Conservation (phyloP, 2,329 filamentous ascomycete genomes). For the Sarocladiaceae sp. region DNA sequence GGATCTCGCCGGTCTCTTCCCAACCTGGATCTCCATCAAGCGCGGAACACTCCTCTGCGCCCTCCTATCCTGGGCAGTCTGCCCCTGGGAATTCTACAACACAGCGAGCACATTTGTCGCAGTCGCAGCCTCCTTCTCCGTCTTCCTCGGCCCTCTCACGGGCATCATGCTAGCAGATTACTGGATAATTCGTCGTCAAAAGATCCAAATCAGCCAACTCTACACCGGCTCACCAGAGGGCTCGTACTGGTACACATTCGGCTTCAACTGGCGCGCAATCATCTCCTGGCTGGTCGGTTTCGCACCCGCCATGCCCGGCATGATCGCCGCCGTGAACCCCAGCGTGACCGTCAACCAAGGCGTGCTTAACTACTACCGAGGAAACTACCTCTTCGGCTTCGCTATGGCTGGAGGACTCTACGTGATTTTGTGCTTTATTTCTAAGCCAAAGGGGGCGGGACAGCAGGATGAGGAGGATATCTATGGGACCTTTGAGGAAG, state of each 20-base stretch:
- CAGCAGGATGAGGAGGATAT: neutral
- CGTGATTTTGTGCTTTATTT: neutral
- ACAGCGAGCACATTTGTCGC: constrained; percentile 19
- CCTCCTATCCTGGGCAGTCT: constrained; percentile 12
- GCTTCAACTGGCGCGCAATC: constrained; percentile 27
- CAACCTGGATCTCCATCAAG: constrained; percentile 49
- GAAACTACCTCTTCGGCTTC: constrained; percentile 13
- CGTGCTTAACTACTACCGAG: constrained; percentile 12
- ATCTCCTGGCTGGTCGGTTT: constrained; percentile 26
- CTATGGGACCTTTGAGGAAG: neutral
- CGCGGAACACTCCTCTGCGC: constrained; percentile 41
- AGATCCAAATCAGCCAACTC: constrained; percentile 30
- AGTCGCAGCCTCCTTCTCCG: constrained; percentile 19
- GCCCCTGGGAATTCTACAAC: constrained; percentile 20
- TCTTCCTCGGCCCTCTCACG: constrained; percentile 20
- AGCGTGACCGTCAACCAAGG: constrained; percentile 6
- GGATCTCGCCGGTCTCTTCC: constrained; percentile 42
- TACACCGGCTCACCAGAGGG: constrained; percentile 22
- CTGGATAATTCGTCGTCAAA: constrained; percentile 29
- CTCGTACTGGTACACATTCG: constrained; percentile 27
- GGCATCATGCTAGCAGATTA: constrained; percentile 23
- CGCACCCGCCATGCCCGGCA: constrained; percentile 20
- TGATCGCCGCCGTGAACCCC: constrained; percentile 14
- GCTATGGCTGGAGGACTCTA: neutral
- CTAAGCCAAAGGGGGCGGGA: neutral